Evolutionary conservation across 2,329 filamentous ascomycete genomes (phyloP), one percentile per base, ranked within the genome.

Genomic region (Trichoderma oligosporum): DNA sequence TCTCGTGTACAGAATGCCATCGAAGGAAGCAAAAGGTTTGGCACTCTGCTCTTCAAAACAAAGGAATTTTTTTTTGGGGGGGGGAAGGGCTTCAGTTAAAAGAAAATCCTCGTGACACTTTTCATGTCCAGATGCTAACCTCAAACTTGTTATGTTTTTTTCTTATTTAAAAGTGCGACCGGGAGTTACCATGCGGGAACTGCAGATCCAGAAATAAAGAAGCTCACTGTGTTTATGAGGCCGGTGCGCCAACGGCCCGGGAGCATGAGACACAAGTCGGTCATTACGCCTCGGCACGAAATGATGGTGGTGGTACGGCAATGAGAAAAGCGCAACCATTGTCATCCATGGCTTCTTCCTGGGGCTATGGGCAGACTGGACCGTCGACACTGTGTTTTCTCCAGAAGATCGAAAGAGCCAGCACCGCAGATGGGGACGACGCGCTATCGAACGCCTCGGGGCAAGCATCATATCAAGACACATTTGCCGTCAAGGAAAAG

Each of bases 1-100:
- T 86, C 57, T 85, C 82, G 7, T 86, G 83, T 63, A 82, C 78
- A 9, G 83, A 86, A 66, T 86, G 83, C 62, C 83, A 86, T 68
- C 75, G 83, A 60, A 76, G 83, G 59, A 86, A 86, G 66, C 82
- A 84, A 66, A 83, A 83, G 75, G 80, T 80, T 42, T 33, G 65
- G 29, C n/a, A n/a, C n/a, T n/a, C n/a, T n/a, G n/a, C n/a, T n/a
- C n/a, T n/a, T n/a, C n/a, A n/a, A n/a, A n/a, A n/a, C n/a, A n/a
- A n/a, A n/a, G n/a, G n/a, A n/a, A n/a, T n/a, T n/a, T n/a, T n/a
- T n/a, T n/a, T n/a, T n/a, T n/a, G n/a, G n/a, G n/a, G n/a, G n/a
- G n/a, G n/a, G n/a, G n/a, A n/a, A n/a, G n/a, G n/a, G n/a, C n/a
- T n/a, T n/a, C n/a, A n/a, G n/a, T n/a, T n/a, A n/a, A n/a, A n/a